phyloP scores from a whole-genome alignment of 768 basidiomycete genomes.

The Termitomyces sp. region DNA sequence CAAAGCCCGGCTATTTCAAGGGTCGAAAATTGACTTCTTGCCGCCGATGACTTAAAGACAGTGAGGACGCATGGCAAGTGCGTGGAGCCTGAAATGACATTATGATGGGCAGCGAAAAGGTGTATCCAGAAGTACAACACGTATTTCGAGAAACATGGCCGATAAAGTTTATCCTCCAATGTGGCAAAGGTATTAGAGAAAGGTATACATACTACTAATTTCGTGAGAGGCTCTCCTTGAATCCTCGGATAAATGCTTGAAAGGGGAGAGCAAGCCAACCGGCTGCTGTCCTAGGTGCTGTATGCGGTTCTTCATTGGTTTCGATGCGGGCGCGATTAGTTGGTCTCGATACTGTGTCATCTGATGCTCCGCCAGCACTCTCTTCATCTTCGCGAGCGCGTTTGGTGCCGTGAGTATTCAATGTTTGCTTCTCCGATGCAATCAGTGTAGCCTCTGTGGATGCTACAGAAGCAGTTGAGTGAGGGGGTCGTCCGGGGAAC shows the following conservation, averaged over 20 bases:
- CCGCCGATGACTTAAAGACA: neutral
- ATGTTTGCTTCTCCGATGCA: conserved; percentile 18
- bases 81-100: conserved; percentile 7
- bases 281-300: conserved; percentile 40
- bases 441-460: conserved; percentile 31
- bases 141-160: conserved; percentile 1
- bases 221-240: conserved; percentile 49
- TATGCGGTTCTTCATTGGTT: conserved; percentile 36
- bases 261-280: conserved; percentile 62
- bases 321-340: conserved; percentile 49
- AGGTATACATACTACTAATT: conserved; percentile 12
- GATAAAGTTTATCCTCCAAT: neutral
- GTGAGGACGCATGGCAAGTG: conserved; percentile 3
- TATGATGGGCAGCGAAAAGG: conserved; percentile 4
- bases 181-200: neutral
- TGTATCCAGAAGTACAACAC: conserved; percentile 8
- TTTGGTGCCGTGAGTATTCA: conserved; percentile 33
- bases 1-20: conserved; percentile 11
- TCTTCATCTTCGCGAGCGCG: conserved; percentile 42
- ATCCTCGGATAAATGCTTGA: conserved; percentile 61
- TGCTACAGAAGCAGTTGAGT: conserved; percentile 26
- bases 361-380: conserved; percentile 16
- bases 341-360: conserved; percentile 36
- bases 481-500: conserved; percentile 16
- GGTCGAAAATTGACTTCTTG: neutral